Evolutionary conservation across 2,329 filamentous ascomycete genomes (phyloP), one percentile per base, ranked within the genome.

Genomic region (Penicillium sumatraense): DNA sequence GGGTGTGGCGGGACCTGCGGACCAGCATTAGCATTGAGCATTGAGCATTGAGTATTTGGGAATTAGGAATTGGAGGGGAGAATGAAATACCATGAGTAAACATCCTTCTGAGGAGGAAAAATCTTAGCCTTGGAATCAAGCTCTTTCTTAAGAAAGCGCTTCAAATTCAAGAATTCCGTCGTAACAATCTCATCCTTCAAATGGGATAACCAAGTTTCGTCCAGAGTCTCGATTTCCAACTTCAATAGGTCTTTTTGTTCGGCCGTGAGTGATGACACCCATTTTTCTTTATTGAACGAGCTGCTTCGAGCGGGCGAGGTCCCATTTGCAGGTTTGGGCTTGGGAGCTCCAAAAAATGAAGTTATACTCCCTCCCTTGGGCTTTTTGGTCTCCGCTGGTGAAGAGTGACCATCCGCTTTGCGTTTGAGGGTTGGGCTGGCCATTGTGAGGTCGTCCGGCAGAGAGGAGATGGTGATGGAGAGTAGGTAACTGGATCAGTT

Each of bases 141-240:
- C 78, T 99, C 95, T 51, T 83, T 84, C 68, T 90, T 87, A 51
- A 99, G 77, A 73, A 97, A 99, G 48, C 84, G 83, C 81, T 99
- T 99, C 62, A 99, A 77, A 2, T 90, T 86, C 44, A 99, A 79
- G 69, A 99, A 99, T 56, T 93, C 88, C 21, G 86, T 86, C 54
- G 82, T 88, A 1, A 86, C 79, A 36, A 99, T 79, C 64, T 97
- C 93, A 59, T 96, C 91, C 73, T 96, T 96, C 55, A 99, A 82
- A 61, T 90, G 87, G 14, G 87, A 87, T 59, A 99, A 81, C 93
- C 95, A 99, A 78, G 89, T 96, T 57, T 93, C 90, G 70, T 97
- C 85, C 57, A 99, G 79, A 0, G 93, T 97, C 41, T 96, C 86
- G 64, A 99, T 96, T 78, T 99, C 95, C 36, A 99, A 83, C 69